A percentile compares a stretch with the other conserved stretches of the same genome.
Conservation (phyloP, 331 rosid species). For the Quercus phellos region DNA sequence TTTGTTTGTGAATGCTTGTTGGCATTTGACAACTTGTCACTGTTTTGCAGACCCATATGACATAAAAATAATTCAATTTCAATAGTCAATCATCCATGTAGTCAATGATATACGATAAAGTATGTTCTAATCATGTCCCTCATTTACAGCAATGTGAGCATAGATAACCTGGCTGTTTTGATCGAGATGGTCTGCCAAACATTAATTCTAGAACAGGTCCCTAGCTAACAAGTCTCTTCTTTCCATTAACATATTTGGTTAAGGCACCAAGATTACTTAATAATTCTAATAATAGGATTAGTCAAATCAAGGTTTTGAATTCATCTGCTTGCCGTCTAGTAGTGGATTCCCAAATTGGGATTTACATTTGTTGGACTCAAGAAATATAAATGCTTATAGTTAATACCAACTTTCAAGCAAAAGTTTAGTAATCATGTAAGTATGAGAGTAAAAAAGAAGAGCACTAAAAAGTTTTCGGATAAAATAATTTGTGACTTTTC, state of each 20-base stretch:
- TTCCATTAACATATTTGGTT: not conserved
- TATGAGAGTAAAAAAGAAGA: not conserved
- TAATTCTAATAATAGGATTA: not conserved
- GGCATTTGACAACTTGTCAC: constrained; percentile 12
- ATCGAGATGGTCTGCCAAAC: too few species aligned
- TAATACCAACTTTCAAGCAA: too few species aligned
- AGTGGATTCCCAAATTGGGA: not conserved
- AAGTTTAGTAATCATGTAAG: not conserved
- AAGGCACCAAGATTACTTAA: not conserved
- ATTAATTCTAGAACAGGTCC: too few species aligned
- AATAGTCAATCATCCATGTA: not conserved
- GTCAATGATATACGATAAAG: constrained; percentile 7
- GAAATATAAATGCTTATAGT: not conserved
- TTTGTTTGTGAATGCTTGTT: not conserved
- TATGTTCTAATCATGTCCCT: not conserved
- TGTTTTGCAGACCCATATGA: not conserved
- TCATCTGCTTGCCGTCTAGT: not conserved
- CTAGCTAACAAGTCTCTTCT: not conserved
- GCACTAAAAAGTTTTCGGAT: too few species aligned
- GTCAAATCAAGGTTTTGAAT: not conserved
- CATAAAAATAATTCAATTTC: not conserved
- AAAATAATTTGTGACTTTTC: too few species aligned
- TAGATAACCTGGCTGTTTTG: too few species aligned
- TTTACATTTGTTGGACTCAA: not conserved
- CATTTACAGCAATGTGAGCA: not conserved